Percentiles rank a stretch among this genome's conserved stretches.
These are phyloP conservation scores for Amanita inopinata DNA, from an alignment of 768 basidiomycete species.

Conservation along the genomic window DNA sequence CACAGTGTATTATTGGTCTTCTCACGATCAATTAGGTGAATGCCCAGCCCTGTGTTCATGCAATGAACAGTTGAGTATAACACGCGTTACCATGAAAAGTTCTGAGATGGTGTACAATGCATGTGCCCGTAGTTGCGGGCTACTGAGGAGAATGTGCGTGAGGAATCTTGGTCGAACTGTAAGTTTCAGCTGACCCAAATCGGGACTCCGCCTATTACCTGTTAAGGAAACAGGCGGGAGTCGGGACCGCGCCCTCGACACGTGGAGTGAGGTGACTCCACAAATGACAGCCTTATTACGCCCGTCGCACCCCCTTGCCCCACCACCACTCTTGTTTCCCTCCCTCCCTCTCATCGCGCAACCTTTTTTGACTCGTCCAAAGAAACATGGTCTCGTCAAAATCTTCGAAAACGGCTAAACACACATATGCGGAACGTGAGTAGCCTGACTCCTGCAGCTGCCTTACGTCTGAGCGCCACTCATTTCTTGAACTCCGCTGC, in stretches of 20 bases:
- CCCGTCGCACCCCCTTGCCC: neutral
- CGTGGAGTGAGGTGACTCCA: constrained; percentile 4
- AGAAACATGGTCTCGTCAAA: constrained; percentile 12
- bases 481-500: neutral
- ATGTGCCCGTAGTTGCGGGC: too few relatives aligned
- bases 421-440: constrained; percentile 18
- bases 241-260: constrained; percentile 7
- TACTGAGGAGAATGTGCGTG: too few relatives aligned
- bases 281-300: neutral
- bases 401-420: constrained; percentile 12
- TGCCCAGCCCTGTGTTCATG: too few relatives aligned
- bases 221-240: neutral
- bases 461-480: neutral
- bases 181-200: constrained; percentile 1
- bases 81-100: too few relatives aligned
- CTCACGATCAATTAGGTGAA: neutral
- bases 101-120: neutral
- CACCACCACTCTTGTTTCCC: neutral
- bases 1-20: neutral
- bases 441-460: neutral
- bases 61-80: too few relatives aligned
- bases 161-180: constrained; percentile 1
- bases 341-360: neutral
- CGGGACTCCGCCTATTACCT: constrained; percentile 1
- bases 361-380: neutral